A percentile compares a stretch with the other conserved stretches of the same genome.
Conservation (phyloP, 179 eudicot genomes). For the Silene coronaria region DNA sequence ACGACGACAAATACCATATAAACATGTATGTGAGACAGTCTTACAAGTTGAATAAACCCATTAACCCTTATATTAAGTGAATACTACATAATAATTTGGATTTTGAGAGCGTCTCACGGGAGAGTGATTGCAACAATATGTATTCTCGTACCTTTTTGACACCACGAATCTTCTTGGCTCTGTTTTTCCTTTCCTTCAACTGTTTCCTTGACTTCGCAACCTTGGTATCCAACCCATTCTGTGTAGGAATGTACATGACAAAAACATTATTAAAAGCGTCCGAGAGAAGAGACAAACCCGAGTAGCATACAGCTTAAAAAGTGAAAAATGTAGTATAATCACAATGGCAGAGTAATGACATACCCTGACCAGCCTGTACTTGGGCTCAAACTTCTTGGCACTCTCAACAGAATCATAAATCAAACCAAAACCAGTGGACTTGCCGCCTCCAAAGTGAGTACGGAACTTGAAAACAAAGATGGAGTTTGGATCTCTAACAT, state of each 20-base stretch:
- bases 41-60: too few species aligned
- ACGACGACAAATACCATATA: too few species aligned
- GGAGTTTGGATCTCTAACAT: slow-evolving; percentile 53
- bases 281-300: neutral
- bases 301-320: neutral
- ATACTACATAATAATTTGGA: too few species aligned
- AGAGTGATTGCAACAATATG: neutral
- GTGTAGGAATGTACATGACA: slow-evolving; percentile 5
- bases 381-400: slow-evolving; percentile 80
- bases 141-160: slow-evolving; percentile 65
- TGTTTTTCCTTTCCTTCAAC: slow-evolving; percentile 86
- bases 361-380: slow-evolving; percentile 82
- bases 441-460: slow-evolving; percentile 81
- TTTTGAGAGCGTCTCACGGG: neutral
- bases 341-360: neutral
- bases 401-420: slow-evolving; percentile 77
- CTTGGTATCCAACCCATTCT: slow-evolving; percentile 89
- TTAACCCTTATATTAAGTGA: too few species aligned
- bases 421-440: slow-evolving; percentile 80
- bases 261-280: neutral
- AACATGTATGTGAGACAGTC: too few species aligned
- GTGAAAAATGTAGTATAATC: neutral
- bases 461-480: slow-evolving; percentile 72
- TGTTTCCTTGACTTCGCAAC: slow-evolving; percentile 88
- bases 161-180: slow-evolving; percentile 91